These are phyloP conservation scores for Microstroma glucosiphilum DNA, from an alignment of 1,284 basidiomycete species.

Conservation along the genomic window DNA sequence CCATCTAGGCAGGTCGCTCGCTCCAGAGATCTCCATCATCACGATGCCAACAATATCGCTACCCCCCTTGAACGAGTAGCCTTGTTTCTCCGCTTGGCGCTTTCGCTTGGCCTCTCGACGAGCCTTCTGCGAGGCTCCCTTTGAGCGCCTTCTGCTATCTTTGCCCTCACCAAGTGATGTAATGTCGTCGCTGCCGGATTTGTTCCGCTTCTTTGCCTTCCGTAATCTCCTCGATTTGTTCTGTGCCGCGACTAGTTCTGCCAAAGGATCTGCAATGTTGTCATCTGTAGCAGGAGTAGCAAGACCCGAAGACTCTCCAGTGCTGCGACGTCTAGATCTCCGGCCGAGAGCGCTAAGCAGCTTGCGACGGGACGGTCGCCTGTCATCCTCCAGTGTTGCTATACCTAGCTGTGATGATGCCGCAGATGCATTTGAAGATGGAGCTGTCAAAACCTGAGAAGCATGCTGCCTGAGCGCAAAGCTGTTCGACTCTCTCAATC, in stretches of 20 bases:
- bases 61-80: constrained; percentile 58
- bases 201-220: not conserved
- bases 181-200: not conserved
- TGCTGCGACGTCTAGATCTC: not conserved
- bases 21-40: constrained; percentile 68
- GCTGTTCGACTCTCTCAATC: not conserved
- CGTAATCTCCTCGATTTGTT: not conserved
- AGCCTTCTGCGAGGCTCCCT: not conserved
- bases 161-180: not conserved
- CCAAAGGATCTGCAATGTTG: not conserved
- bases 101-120: not conserved
- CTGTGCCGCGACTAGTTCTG: not conserved
- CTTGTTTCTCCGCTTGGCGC: constrained; percentile 2
- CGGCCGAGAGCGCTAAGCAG: not conserved
- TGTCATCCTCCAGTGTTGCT: no score
- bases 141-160: not conserved
- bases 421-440: not conserved
- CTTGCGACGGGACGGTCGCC: not conserved
- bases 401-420: not conserved
- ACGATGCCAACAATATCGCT: constrained; percentile 87
- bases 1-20: constrained; percentile 74
- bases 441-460: not conserved
- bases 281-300: not conserved
- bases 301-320: no score
- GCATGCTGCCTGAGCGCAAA: not conserved